Conservation (phyloP, 768 basidiomycete genomes). For the Sarcomyxa edulis region DNA sequence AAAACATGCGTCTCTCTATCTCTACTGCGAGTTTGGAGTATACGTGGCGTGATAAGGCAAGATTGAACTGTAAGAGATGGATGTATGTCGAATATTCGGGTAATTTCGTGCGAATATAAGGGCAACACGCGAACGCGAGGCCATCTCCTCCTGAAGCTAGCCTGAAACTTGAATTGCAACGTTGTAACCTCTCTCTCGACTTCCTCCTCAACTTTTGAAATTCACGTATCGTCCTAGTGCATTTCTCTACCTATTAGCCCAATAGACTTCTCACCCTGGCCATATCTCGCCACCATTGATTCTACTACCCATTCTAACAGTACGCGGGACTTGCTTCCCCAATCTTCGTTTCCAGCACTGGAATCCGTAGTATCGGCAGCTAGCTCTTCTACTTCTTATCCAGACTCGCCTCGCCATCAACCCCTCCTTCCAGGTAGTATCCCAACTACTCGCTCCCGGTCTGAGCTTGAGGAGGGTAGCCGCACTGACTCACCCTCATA, state of each 20-base stretch:
- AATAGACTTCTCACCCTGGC: conserved; percentile 8
- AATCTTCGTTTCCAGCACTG: conserved; percentile 42
- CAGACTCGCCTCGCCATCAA: conserved; percentile 19
- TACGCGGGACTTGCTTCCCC: conserved; percentile 49
- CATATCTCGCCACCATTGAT: conserved; percentile 55
- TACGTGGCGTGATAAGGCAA: no score
- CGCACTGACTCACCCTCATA: conserved; percentile 25
- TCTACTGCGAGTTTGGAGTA: no score
- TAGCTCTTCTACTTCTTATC: conserved; percentile 13
- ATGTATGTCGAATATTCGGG: not conserved
- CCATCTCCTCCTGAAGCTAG: no score
- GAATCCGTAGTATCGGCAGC: conserved; percentile 29
- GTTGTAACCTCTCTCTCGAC: not conserved
- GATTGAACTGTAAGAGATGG: no score
- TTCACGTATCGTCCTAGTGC: no score
- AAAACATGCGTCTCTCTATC: no score
- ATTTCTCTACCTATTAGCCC: no score
- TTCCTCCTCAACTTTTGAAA: not conserved
- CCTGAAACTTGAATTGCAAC: no score
- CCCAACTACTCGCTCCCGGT: conserved; percentile 59
- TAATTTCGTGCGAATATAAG: conserved; percentile 9
- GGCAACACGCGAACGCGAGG: conserved; percentile 10
- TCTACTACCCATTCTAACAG: conserved; percentile 50
- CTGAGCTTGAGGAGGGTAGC: conserved; percentile 52
- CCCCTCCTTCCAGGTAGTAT: conserved; percentile 40